Evolutionary conservation across 2,329 filamentous ascomycete species (phyloP).

Genomic region (Clathrospora elynae): DNA sequence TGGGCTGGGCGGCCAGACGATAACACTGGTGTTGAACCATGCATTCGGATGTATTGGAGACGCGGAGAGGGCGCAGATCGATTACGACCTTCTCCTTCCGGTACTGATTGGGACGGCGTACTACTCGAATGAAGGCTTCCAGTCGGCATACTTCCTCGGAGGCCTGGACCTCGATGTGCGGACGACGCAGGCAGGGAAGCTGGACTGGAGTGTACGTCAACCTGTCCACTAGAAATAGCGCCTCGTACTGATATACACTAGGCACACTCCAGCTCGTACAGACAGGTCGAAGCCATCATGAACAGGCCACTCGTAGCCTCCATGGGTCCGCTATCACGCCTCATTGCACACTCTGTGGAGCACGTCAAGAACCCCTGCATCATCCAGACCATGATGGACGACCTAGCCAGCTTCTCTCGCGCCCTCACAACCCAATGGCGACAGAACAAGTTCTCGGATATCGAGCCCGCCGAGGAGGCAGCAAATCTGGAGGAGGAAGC

Average conservation of each 20-base stretch:
- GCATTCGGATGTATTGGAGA: constrained; percentile 74
- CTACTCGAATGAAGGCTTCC: constrained; percentile 73
- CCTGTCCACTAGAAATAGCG: neutral
- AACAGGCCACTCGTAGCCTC: constrained; percentile 66
- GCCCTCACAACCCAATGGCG: constrained; percentile 74
- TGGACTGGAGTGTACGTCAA: constrained; percentile 64
- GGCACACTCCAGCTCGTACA: constrained; percentile 64
- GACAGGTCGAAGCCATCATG: constrained; percentile 63
- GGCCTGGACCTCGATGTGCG: constrained; percentile 71
- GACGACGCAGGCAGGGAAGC: constrained; percentile 53
- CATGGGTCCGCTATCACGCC: constrained; percentile 69
- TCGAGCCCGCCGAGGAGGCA: constrained; percentile 71
- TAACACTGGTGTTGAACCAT: constrained; percentile 76
- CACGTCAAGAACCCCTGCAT: constrained; percentile 58
- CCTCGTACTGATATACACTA: constrained; percentile 31
- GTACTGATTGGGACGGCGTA: constrained; percentile 70
- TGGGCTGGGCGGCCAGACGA: constrained; percentile 54
- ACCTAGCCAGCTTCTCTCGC: constrained; percentile 69
- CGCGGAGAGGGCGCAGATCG: constrained; percentile 61
- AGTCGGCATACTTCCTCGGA: constrained; percentile 75
- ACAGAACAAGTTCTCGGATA: constrained; percentile 71
- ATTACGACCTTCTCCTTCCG: constrained; percentile 72
- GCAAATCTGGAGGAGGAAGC: constrained; percentile 69
- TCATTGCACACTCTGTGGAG: constrained; percentile 68
- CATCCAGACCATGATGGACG: constrained; percentile 62